Conservation (phyloP, 768 basidiomycete species). For the Leccinum disarticulatum region DNA sequence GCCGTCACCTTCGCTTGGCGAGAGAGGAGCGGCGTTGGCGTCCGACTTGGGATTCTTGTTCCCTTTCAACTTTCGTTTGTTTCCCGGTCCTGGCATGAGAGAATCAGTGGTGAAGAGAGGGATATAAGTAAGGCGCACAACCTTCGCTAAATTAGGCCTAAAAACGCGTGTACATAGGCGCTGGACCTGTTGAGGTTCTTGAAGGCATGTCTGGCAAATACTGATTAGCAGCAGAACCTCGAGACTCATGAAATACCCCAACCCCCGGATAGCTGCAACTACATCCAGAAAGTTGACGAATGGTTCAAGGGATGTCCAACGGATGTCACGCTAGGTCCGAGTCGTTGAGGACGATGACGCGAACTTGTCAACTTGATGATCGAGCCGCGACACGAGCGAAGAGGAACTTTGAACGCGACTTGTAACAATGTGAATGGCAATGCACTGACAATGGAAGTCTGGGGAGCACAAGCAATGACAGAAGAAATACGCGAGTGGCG, state of each 20-base stretch:
- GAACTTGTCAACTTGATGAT: no score
- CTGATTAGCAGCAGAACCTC: background rate
- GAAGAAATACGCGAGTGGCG: no score
- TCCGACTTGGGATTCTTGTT: background rate
- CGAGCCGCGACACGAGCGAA: no score
- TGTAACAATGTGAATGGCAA: no score
- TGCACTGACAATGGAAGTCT: no score
- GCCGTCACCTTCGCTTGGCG: background rate
- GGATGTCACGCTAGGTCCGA: no score
- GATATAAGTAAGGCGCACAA: background rate
- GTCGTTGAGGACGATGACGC: no score
- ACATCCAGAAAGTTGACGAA: background rate
- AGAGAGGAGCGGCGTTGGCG: background rate
- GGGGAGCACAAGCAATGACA: no score
- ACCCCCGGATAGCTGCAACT: background rate
- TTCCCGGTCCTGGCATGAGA: constrained; percentile 12
- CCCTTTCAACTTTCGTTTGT: constrained; percentile 8
- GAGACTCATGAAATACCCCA: background rate
- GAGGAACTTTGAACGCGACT: no score
- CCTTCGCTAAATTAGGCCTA: background rate
- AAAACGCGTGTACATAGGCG: background rate
- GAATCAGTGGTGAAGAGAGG: background rate
- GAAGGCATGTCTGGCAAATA: background rate
- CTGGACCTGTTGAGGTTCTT: background rate
- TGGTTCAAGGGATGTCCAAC: background rate